These are phyloP conservation scores for Candida silvatica DNA, from an alignment of 805 yeast genomes.

Conservation along the genomic window DNA sequence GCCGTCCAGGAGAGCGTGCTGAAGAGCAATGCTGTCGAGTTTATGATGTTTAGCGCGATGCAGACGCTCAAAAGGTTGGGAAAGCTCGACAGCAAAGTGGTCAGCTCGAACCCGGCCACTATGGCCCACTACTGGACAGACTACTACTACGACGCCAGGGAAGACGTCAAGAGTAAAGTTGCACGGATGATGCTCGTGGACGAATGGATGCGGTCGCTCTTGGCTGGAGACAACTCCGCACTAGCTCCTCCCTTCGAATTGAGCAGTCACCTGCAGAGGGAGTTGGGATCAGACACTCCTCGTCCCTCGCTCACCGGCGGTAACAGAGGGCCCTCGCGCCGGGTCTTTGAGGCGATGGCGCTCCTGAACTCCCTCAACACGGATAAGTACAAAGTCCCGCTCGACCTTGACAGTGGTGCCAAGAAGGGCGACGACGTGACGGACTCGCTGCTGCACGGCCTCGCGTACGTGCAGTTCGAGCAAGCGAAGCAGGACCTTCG, in stretches of 20 bases:
- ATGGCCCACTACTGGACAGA: constrained; percentile 26
- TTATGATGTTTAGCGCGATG: constrained; percentile 29
- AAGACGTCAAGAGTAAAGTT: constrained; percentile 13
- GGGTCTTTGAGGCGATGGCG: constrained; percentile 19
- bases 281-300: not conserved
- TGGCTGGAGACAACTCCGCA: not conserved
- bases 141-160: constrained; percentile 2
- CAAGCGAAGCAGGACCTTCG: too few species aligned
- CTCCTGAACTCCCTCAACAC: constrained; percentile 14
- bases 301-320: too few species aligned
- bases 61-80: constrained; percentile 7
- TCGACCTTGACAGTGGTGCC: constrained; percentile 8
- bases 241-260: not conserved
- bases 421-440: constrained; percentile 57
- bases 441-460: constrained; percentile 56
- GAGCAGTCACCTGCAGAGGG: not conserved
- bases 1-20: constrained; percentile 42
- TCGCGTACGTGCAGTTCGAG: constrained; percentile 41
- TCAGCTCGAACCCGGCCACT: constrained; percentile 17
- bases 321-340: constrained; percentile 6
- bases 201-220: constrained; percentile 15
- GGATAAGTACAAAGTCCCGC: constrained; percentile 4
- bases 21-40: constrained; percentile 46
- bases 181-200: constrained; percentile 18
- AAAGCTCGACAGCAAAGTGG: constrained; percentile 6